Percentiles rank a stretch among this genome's conserved stretches.
Conservation (phyloP, 75 land plant genomes). For the Cunninghamia lanceolata region DNA sequence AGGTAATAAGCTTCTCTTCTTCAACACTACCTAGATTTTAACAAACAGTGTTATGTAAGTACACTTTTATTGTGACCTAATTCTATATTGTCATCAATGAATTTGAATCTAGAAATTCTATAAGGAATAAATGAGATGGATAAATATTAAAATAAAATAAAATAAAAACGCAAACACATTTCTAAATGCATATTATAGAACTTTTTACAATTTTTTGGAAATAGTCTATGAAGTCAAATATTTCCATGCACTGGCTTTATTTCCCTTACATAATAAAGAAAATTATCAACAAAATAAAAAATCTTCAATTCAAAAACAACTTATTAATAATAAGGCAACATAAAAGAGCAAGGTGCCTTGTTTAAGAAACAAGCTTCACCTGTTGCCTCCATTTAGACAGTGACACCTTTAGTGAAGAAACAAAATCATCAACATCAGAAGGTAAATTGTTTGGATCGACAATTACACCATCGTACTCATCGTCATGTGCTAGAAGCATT, state of each 20-base stretch:
- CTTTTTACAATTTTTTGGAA: background rate
- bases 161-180: background rate
- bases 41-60: background rate
- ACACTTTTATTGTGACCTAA: background rate
- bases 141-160: background rate
- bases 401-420: conserved; percentile 31
- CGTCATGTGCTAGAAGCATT: conserved; percentile 32
- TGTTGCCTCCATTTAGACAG: conserved; percentile 37
- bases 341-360: background rate
- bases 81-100: background rate
- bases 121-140: background rate
- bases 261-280: background rate
- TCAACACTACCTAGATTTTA: background rate
- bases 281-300: background rate
- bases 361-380: conserved; percentile 9
- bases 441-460: conserved; percentile 41
- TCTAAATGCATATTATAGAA: background rate
- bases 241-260: background rate
- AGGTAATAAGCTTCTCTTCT: conserved; percentile 12
- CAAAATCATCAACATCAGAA: conserved; percentile 24
- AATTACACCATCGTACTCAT: conserved; percentile 46
- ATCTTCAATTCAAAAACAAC: background rate
- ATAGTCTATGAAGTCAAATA: background rate
- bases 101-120: background rate
- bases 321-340: background rate